Percentiles rank a stretch among this genome's conserved stretches.
Conservation (phyloP, 805 yeast genomes). For the Candida quercuum region DNA sequence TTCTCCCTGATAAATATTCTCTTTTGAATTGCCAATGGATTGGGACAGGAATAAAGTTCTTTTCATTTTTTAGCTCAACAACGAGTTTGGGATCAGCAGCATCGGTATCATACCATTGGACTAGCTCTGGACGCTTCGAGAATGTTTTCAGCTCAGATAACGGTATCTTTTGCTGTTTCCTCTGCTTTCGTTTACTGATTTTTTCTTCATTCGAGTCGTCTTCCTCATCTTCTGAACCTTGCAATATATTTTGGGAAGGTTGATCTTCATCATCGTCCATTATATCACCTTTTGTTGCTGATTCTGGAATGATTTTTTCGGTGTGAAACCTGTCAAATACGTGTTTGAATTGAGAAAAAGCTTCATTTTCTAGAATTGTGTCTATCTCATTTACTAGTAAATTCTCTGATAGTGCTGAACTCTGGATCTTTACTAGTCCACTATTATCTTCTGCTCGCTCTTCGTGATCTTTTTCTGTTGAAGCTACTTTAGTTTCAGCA, state of each 20-base stretch:
- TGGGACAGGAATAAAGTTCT: slow-evolving; percentile 74
- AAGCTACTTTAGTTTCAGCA: no score
- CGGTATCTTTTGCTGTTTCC: slow-evolving; percentile 52
- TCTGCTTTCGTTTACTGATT: slow-evolving; percentile 45
- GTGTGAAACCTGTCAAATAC: slow-evolving; percentile 32
- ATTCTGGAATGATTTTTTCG: slow-evolving; percentile 11
- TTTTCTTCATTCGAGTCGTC: slow-evolving; percentile 16
- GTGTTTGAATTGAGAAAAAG: slow-evolving; percentile 27
- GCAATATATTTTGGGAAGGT: no score
- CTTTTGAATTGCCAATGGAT: slow-evolving; percentile 77
- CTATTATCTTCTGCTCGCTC: not conserved
- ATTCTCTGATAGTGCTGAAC: no score
- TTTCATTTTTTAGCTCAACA: slow-evolving; percentile 56
- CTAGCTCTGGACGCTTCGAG: slow-evolving; percentile 59
- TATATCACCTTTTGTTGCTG: slow-evolving; percentile 23
- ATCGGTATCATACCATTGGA: slow-evolving; percentile 87
- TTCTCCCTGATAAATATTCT: slow-evolving; percentile 63
- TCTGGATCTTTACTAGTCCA: no score
- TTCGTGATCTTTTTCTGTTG: not conserved
- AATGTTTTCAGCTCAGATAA: slow-evolving; percentile 61
- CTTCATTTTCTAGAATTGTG: slow-evolving; percentile 23
- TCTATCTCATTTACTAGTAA: no score
- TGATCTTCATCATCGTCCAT: slow-evolving; percentile 29
- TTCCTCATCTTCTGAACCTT: slow-evolving; percentile 15
- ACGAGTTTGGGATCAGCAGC: slow-evolving; percentile 71